phyloP scores from a whole-genome alignment of 129 eudicot species.

The Pseudognaphalium luteoalbum region DNA sequence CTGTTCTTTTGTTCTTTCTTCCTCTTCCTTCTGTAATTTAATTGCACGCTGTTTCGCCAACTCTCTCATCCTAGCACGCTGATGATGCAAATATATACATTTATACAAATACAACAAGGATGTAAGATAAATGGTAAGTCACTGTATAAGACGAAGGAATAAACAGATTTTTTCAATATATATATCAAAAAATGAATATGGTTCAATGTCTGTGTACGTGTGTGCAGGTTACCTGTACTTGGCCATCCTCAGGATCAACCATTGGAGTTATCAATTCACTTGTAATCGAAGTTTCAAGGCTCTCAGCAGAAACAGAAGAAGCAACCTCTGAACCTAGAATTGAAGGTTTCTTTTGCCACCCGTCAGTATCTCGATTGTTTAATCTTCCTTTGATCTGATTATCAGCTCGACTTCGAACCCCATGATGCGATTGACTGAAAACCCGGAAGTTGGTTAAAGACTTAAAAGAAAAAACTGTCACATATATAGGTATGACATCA shows the following conservation, averaged over 20 bases:
- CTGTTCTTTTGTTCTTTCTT: slow-evolving; percentile 79
- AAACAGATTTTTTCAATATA: not conserved
- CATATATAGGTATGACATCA: slow-evolving; percentile 1
- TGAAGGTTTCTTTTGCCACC: slow-evolving; percentile 56
- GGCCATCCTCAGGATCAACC: slow-evolving; percentile 49
- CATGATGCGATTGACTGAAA: slow-evolving; percentile 58
- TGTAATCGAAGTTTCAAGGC: slow-evolving; percentile 25
- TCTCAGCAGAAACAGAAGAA: slow-evolving; percentile 25
- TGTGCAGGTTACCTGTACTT: slow-evolving; percentile 50
- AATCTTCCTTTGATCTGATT: slow-evolving; percentile 56
- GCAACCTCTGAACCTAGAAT: slow-evolving; percentile 33
- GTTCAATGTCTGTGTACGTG: not conserved
- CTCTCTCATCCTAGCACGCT: slow-evolving; percentile 91
- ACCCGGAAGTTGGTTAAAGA: slow-evolving; percentile 4
- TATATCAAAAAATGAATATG: not conserved
- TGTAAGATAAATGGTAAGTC: slow-evolving; percentile 2
- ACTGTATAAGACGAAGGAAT: not conserved
- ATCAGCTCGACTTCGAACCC: slow-evolving; percentile 46
- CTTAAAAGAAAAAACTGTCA: not conserved
- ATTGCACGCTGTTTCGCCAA: slow-evolving; percentile 87
- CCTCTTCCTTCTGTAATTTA: slow-evolving; percentile 91
- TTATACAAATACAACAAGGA: not conserved
- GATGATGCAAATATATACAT: slow-evolving; percentile 29
- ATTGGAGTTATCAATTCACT: not conserved
- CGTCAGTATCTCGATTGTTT: slow-evolving; percentile 55